Conservation (phyloP, 805 yeast genomes). For the Nematodospora valgi region DNA sequence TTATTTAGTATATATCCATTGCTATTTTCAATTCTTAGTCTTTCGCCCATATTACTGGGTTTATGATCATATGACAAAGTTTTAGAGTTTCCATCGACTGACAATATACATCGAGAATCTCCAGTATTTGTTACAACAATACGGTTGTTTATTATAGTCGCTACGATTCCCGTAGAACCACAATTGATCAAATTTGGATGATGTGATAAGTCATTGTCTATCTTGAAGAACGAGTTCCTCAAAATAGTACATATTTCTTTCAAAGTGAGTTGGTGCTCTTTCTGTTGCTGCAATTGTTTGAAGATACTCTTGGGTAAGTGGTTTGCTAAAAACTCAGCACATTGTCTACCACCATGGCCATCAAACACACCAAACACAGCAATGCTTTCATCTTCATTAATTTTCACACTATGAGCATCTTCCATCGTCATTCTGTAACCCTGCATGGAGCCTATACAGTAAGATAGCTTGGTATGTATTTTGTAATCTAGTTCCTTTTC, state of each 20-base stretch:
- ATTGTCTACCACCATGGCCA: conserved; percentile 75
- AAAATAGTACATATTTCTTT: not conserved
- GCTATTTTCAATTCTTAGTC: conserved; percentile 40
- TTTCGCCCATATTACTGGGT: conserved; percentile 41
- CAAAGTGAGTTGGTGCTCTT: not conserved
- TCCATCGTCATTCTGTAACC: conserved; percentile 75
- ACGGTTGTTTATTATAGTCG: conserved; percentile 26
- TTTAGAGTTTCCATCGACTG: conserved; percentile 60
- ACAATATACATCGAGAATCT: conserved; percentile 66
- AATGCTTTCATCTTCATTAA: conserved; percentile 39
- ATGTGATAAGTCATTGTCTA: conserved; percentile 28
- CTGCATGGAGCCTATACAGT: conserved; percentile 72
- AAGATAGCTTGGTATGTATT: conserved; percentile 45
- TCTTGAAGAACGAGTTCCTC: conserved; percentile 31
- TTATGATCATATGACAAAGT: conserved; percentile 44
- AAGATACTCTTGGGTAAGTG: conserved; percentile 35
- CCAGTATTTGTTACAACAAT: conserved; percentile 70
- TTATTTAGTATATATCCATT: conserved; percentile 35
- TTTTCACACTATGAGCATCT: conserved; percentile 62
- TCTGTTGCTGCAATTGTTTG: conserved; percentile 15
- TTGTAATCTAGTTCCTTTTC: conserved; percentile 57
- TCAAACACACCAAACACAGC: conserved; percentile 72
- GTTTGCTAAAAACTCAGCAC: conserved; percentile 53
- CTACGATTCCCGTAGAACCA: conserved; percentile 41
- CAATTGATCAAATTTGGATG: conserved; percentile 29